These are phyloP conservation scores for Lepiota brunneoincarnata DNA, from an alignment of 768 basidiomycete genomes.

Conservation along the genomic window DNA sequence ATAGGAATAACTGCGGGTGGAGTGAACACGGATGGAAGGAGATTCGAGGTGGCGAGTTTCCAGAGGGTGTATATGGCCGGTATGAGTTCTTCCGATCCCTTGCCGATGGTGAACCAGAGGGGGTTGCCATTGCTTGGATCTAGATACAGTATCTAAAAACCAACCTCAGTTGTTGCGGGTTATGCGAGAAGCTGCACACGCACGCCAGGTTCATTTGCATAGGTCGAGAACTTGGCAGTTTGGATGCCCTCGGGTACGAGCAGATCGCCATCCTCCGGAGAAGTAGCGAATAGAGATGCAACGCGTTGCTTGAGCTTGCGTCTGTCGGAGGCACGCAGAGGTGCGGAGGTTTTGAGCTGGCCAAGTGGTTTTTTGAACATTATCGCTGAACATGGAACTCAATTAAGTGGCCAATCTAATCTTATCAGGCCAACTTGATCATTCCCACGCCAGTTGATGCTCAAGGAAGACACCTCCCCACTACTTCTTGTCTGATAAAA, in stretches of 20 bases:
- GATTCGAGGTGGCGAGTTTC: conserved; percentile 52
- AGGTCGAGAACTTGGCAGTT: conserved; percentile 64
- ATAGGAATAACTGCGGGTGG: conserved; percentile 69
- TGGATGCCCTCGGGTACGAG: conserved; percentile 75
- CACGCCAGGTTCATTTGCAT: conserved; percentile 66
- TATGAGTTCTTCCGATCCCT: conserved; percentile 62
- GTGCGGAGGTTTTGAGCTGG: conserved; percentile 72
- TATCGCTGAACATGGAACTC: not conserved
- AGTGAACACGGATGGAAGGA: conserved; percentile 72
- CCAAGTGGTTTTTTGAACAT: conserved; percentile 83
- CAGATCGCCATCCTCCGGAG: conserved; percentile 59
- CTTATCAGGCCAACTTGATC: not conserved
- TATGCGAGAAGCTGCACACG: conserved; percentile 17
- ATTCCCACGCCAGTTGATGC: too few species aligned
- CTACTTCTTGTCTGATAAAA: too few species aligned
- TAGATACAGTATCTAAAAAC: conserved; percentile 57
- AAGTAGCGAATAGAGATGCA: conserved; percentile 41
- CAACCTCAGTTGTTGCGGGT: not conserved
- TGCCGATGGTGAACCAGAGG: conserved; percentile 76
- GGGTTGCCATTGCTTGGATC: conserved; percentile 61
- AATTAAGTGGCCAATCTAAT: conserved; percentile 1
- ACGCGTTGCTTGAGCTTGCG: conserved; percentile 67
- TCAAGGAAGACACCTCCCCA: too few species aligned
- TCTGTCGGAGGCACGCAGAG: conserved; percentile 70
- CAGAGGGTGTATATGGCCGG: conserved; percentile 84